Conservation (phyloP, 1,139 yeast genomes). For the Saccharomyces pastorianus region DNA sequence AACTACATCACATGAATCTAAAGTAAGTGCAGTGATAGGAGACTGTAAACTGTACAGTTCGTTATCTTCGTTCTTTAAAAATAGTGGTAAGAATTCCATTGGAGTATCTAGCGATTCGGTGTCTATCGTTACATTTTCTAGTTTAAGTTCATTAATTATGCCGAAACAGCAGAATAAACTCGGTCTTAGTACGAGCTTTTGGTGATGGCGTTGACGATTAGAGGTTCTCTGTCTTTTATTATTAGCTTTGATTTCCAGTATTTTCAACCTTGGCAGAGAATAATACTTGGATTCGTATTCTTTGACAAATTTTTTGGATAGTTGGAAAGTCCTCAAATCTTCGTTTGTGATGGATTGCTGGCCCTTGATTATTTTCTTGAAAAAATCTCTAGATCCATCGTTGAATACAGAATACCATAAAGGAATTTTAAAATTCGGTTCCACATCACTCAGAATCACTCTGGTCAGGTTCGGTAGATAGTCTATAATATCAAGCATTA, state of each 20-base stretch:
- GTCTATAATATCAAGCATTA: conserved; percentile 35
- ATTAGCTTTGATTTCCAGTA: conserved; percentile 20
- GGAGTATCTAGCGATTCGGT: conserved; percentile 34
- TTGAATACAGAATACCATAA: conserved; percentile 33
- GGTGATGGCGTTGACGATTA: conserved; percentile 12
- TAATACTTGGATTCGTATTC: conserved; percentile 26
- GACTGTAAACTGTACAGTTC: conserved; percentile 28
- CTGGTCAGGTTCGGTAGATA: conserved; percentile 32
- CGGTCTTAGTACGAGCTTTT: conserved; percentile 32
- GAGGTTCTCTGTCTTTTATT: neutral
- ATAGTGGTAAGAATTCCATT: conserved; percentile 28
- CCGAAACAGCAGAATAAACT: conserved; percentile 39
- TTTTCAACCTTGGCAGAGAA: conserved; percentile 22
- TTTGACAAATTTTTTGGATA: conserved; percentile 22
- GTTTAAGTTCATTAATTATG: conserved; percentile 37
- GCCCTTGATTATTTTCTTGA: conserved; percentile 27
- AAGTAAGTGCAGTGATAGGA: conserved; percentile 27
- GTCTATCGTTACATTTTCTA: conserved; percentile 45
- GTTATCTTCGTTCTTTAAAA: conserved; percentile 14
- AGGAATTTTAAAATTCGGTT: conserved; percentile 47
- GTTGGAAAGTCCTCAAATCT: conserved; percentile 27
- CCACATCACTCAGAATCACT: conserved; percentile 38
- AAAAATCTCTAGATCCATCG: conserved; percentile 29
- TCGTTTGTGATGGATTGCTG: conserved; percentile 28
- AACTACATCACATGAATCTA: conserved; percentile 30